Base-by-base conservation (phyloP, 2,329 filamentous ascomycete species). In the Talaromyces sp. region DNA sequence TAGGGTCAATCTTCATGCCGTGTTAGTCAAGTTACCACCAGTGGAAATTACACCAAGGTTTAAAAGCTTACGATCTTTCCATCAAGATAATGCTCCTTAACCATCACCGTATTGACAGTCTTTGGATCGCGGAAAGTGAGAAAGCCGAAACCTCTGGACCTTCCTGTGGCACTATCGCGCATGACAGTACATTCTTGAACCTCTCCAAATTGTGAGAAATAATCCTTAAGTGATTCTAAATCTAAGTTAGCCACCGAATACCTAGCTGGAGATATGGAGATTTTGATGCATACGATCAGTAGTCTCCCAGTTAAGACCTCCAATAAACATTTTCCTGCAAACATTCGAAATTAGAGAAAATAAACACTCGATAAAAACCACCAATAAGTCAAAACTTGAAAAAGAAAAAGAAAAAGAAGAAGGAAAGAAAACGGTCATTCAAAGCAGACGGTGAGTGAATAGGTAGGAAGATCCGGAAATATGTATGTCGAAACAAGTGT, bases 181-280 rank as follows among this genome's bases (percentile, higher is more conserved):
- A 99, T 99, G n/a, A 99, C 94, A 17, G 94, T 99, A 74, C 94
- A 97, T 79, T 99, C 94, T 31, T 93, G 85, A 51, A 99, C 94
- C 74, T 99, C 94, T 62, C 94, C 94, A 73, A 96, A 99, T 69
- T 97, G 92, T 12, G 93, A 92, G 75, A 99, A 99, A 75, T 99
- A 99, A 65, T 97, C 90, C 67, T 92, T 90, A 29, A 99, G 84
- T 8, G 94, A 97, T 81, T 99, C 94, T 99, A 65, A 6, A n/a
- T 29, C 26, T 2, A 48, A 9, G 31, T 55, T 17, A 55, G 53
- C 29, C 31, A 55, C 19, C 29, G 7, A 35, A 55, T 21, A 3
- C 12, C 53, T 1, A 35, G 11, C 41, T 1, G 17, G 48, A 38
- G 29, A n/a, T 38, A 35, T 55, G 17, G 2, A 29, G 12, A 21